Conservation (phyloP, 768 basidiomycete species). For the Boletus eberwhitei region DNA sequence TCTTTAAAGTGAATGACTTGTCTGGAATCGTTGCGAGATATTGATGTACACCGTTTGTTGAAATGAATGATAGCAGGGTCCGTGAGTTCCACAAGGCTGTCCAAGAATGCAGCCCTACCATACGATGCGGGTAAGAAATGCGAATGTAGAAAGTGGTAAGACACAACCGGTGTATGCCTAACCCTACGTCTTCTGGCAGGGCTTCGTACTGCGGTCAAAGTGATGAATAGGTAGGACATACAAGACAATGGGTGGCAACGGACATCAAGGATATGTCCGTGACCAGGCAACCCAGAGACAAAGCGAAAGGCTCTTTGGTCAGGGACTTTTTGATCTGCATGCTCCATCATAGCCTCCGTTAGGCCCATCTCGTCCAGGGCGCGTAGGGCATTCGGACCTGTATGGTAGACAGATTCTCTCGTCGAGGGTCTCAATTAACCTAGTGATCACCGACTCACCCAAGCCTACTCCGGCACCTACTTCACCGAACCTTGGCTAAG, state of each 20-base stretch:
- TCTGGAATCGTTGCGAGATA: constrained; percentile 27
- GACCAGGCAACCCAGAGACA: constrained; percentile 39
- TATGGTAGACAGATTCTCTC: neutral
- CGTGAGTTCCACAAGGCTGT: constrained; percentile 43
- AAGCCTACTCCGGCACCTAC: constrained; percentile 55
- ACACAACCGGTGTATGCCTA: constrained; percentile 45
- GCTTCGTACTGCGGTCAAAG: constrained; percentile 30
- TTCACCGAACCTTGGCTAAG: constrained; percentile 46
- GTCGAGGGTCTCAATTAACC: neutral
- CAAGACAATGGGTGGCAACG: neutral
- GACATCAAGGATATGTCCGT: constrained; percentile 47
- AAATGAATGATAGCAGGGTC: constrained; percentile 44
- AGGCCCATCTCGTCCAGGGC: constrained; percentile 44
- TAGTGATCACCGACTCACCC: constrained; percentile 29
- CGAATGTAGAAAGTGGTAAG: neutral
- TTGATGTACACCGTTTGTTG: constrained; percentile 45
- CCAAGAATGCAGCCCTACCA: constrained; percentile 48
- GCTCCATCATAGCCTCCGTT: constrained; percentile 39
- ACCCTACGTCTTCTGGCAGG: constrained; percentile 34
- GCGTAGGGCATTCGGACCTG: constrained; percentile 50
- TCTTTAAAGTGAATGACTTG: constrained; percentile 45
- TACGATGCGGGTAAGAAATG: neutral
- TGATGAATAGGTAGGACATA: neutral
- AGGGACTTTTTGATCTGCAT: constrained; percentile 33
- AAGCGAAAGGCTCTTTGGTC: constrained; percentile 36